A percentile compares a stretch with the other conserved stretches of the same genome.
Conservation (phyloP, 345 rosid species). For the Euphorbia tirucalli region DNA sequence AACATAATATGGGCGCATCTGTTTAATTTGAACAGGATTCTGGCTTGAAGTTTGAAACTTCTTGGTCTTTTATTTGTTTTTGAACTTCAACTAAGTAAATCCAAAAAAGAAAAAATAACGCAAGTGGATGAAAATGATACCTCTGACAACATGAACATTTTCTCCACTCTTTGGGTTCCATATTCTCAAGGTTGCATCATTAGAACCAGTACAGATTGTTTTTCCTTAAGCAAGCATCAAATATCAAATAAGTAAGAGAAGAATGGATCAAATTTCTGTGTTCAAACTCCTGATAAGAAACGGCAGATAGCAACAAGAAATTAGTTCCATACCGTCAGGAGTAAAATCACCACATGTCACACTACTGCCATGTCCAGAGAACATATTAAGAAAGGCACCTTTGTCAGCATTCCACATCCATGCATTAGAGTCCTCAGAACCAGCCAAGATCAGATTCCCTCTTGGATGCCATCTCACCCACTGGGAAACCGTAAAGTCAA, state of each 20-base stretch:
- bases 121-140: slow-evolving; percentile 22
- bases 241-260: slow-evolving; percentile 4
- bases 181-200: slow-evolving; percentile 81
- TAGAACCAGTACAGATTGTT: slow-evolving; percentile 84
- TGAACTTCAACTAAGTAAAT: neutral
- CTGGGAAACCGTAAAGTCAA: slow-evolving; percentile 38
- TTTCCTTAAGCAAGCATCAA: slow-evolving; percentile 51
- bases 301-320: slow-evolving; percentile 4
- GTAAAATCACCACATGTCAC: slow-evolving; percentile 95
- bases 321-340: slow-evolving; percentile 65
- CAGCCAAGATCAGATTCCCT: slow-evolving; percentile 83
- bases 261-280: neutral
- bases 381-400: slow-evolving; percentile 61
- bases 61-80: neutral
- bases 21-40: neutral
- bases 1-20: neutral
- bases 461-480: slow-evolving; percentile 98
- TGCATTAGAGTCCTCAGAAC: slow-evolving; percentile 70
- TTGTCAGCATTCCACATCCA: slow-evolving; percentile 99
- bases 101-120: neutral
- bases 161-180: slow-evolving; percentile 91
- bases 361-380: slow-evolving; percentile 67
- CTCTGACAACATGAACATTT: slow-evolving; percentile 65
- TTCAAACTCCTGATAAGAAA: neutral
- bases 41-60: neutral